Base-by-base conservation (phyloP, 441 rosid species). In the Pelargonium australe region DNA sequence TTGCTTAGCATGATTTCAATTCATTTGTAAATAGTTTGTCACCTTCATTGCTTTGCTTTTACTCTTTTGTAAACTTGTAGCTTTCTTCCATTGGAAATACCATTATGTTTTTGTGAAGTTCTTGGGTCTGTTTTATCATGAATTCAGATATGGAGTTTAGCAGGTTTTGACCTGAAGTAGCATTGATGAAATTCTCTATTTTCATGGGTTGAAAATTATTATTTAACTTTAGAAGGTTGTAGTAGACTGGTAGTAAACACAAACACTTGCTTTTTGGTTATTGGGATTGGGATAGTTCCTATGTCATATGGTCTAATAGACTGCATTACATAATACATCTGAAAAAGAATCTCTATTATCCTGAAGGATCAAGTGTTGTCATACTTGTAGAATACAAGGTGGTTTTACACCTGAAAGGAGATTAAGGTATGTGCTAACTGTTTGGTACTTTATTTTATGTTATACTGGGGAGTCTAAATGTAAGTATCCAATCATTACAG, bases 361-460 rank as follows among this genome's bases (percentile, higher is more conserved):
- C 31, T 25, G 23, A 58, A 58, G 63, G 63, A 58, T 58, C 63
- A 58, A 58, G 31, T 58, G 63, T 58, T 58, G 28, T 58, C 28
- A 58, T 58, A 17, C 31, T 58, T 58, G 63, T 58, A 20, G 63
- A 58, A 58, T 58, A 19, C 63, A 19, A 19, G 63, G 31, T 19
- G 63, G 28, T 17, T 10, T 58, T 58, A 58, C 31, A 58, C 63
- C 63, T 58, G 31, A 58, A 58, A 58, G 28, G 31, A 58, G 63
- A 7, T 58, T 58, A 58, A 58, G 63, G 63, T 58, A 58, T 11
- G 63, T 58, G 63, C 63, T 58, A 8, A 58, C 63, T 58, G 11
- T 58, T 58, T 58, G 63, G 28, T 58, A 8, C 63, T 19, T 19
- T 19, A 58, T 19, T 40, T 58, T 58, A 49, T 58, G 13, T 8